Evolutionary conservation across 148 eudicot species (phyloP).

Genomic region (Mesembryanthemum crystallinum): DNA sequence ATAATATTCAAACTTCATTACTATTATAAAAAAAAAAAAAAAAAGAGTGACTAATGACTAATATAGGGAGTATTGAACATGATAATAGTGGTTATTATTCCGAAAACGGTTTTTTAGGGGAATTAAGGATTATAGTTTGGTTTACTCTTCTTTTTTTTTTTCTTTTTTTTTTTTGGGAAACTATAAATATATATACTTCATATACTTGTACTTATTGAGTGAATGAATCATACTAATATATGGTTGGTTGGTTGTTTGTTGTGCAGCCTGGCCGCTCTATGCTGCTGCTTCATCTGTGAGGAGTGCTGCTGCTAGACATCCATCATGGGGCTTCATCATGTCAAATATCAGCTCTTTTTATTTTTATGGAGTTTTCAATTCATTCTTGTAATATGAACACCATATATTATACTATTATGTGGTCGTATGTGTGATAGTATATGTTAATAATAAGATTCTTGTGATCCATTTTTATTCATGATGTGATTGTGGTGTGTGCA

Average conservation of each 20-base stretch:
- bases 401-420: not conserved
- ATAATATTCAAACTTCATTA: no score
- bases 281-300: constrained; percentile 38
- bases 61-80: no score
- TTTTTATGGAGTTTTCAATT: not conserved
- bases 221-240: not conserved
- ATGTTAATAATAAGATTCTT: not conserved
- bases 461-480: not conserved
- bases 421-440: not conserved
- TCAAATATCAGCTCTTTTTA: not conserved
- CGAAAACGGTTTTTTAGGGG: no score
- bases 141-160: no score
- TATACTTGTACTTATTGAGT: no score
- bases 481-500: constrained; percentile 25
- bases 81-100: no score
- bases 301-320: constrained; percentile 29
- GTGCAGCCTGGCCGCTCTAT: constrained; percentile 37
- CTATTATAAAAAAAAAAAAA: no score
- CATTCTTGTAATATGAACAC: not conserved
- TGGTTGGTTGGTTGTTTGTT: not conserved
- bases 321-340: not conserved
- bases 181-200: no score
- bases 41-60: no score
- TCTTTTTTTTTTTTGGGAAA: no score
- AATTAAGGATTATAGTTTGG: no score